Evolutionary conservation across 2,329 filamentous ascomycete species (phyloP).

Genomic region (Sporothrix pseudoabietina): DNA sequence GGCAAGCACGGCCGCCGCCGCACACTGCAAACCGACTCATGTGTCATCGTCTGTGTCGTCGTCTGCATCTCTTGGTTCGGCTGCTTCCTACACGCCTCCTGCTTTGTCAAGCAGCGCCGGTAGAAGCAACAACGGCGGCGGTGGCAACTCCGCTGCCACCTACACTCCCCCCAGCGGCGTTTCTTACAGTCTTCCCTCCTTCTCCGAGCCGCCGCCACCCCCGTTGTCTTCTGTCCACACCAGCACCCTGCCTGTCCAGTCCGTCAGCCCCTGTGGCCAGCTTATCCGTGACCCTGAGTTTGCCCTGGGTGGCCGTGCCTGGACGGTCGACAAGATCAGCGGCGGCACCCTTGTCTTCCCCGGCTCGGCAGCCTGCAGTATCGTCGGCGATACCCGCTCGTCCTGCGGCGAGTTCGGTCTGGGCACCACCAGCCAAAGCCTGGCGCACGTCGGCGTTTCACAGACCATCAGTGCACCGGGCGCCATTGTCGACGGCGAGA

Average conservation of each 20-base stretch:
- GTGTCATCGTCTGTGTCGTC: not conserved
- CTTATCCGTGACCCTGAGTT: constrained; percentile 6
- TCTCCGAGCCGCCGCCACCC: not conserved
- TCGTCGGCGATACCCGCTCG: not conserved
- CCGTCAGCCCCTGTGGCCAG: constrained; percentile 4
- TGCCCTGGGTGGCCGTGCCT: not conserved
- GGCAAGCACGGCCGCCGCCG: not conserved
- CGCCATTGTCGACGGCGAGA: not conserved
- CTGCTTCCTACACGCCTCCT: not conserved
- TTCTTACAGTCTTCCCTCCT: not conserved
- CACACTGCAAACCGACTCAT: not conserved
- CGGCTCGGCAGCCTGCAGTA: not conserved
- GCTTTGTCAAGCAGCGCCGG: not conserved
- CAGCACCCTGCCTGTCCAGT: not conserved
- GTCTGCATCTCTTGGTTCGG: not conserved
- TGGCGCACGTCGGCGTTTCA: not conserved
- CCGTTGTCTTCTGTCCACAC: not conserved
- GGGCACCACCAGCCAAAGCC: too few relatives aligned
- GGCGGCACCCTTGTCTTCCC: not conserved
- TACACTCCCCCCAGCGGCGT: not conserved
- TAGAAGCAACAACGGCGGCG: not conserved
- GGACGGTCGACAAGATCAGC: not conserved
- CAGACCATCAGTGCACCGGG: constrained; percentile 4
- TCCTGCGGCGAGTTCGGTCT: not conserved
- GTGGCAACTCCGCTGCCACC: not conserved